Evolutionary conservation across 371 early-diverging fungal species (phyloP), one percentile per base, ranked within the genome.

Genomic region (Mucor mucedo): DNA sequence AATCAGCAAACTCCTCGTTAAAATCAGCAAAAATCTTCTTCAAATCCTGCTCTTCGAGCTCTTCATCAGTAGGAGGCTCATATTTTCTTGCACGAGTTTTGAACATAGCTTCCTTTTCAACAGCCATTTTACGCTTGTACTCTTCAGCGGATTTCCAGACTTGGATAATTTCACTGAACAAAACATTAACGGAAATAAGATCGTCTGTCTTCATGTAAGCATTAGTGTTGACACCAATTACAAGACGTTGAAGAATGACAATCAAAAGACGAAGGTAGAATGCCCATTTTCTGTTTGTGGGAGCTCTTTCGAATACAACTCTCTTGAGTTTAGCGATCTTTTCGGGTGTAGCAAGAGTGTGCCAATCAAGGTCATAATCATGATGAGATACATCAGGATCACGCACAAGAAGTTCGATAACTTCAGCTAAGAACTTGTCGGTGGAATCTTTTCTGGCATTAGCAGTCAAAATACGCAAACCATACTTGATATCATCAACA

Each of bases 21-120:
- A 86, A 91, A 62, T 91, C 91, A 2, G 93, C 93, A 83, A 95
- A 95, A 45, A 87, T 78, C 60, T 88, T 87, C 52, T 76, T 78
- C 58, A 92, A 75, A 54, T 93, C 88, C 47, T 73, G 76, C 61
- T 90, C 92, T 30, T 91, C 90, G 2, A 84, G 75, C 41, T 90
- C 90, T 59, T 92, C 93, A 30, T 91, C 91, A 14, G 87, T 86
- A 28, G 78, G 65, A 52, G 88, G 79, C 28, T 87, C 83, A 48
- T 91, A 84, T 44, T 80, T 84, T 62, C 81, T 84, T 42, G 84
- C 83, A 44, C 90, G 88, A 56, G 84, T 85, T 70, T 89, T 90
- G 81, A 88, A 95, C 52, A 94, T 75, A 10, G 80, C 80, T 48
- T 91, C 88, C 53, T 89, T 84, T 70, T 94, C 94, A 5, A 82